Conservation (phyloP, 495 filamentous ascomycete species). For the Aspergillus leporis region DNA sequence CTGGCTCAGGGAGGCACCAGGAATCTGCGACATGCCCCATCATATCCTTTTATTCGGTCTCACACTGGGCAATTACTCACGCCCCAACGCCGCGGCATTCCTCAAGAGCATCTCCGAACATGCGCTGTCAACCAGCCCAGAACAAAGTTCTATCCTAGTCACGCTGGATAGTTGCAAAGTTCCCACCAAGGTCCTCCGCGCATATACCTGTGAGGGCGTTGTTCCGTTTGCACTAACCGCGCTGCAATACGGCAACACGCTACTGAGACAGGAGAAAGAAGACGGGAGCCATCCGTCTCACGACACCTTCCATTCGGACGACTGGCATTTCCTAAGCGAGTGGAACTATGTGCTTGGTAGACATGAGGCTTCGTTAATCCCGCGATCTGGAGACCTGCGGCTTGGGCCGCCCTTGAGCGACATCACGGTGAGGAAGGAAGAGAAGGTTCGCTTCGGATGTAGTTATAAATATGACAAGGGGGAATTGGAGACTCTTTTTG, state of each 20-base stretch:
- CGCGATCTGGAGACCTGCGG: not conserved
- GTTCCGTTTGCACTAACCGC: not conserved
- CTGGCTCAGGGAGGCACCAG: not conserved
- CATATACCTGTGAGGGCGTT: slow-evolving; percentile 4
- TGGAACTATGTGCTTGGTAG: slow-evolving; percentile 3
- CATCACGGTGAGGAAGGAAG: not conserved
- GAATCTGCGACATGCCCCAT: not conserved
- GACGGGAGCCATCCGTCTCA: too few species aligned
- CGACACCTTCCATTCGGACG: not conserved
- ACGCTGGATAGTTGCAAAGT: slow-evolving; percentile 1
- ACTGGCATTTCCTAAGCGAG: slow-evolving; percentile 1
- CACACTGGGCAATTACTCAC: slow-evolving; percentile 1
- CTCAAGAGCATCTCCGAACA: not conserved
- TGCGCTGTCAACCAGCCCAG: too few species aligned
- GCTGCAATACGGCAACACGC: not conserved
- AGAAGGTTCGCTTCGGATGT: not conserved
- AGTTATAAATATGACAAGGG: slow-evolving; percentile 1
- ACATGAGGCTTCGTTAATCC: slow-evolving; percentile 3
- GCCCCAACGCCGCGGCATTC: not conserved
- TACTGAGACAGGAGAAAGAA: not conserved
- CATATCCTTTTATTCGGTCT: not conserved
- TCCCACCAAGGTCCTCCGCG: not conserved
- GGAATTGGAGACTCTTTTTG: not conserved
- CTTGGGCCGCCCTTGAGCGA: slow-evolving; percentile 1
- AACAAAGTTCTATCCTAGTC: not conserved